phyloP scores from a whole-genome alignment of 305 asterid species.

The Coffea humblotiana region DNA sequence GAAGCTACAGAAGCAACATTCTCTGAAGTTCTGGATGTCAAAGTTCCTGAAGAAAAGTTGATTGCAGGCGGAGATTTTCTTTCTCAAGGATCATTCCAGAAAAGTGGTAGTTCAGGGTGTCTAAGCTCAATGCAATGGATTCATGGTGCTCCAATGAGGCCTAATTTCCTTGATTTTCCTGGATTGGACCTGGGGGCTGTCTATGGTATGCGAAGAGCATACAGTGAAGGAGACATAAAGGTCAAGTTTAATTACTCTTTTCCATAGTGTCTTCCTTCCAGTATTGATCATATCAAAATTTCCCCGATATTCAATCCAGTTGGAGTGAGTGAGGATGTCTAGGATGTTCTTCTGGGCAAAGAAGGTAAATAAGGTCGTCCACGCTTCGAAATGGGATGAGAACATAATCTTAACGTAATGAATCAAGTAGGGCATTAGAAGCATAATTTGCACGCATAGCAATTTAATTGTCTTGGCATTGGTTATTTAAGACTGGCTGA shows the following conservation, averaged over 20 bases:
- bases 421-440: neutral
- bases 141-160: constrained; percentile 51
- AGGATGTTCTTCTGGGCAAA: neutral
- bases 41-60: constrained; percentile 41
- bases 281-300: neutral
- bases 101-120: constrained; percentile 65
- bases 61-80: constrained; percentile 35
- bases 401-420: neutral
- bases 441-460: neutral
- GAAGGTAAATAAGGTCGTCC: neutral
- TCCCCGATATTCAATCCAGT: neutral
- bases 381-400: neutral
- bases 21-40: constrained; percentile 53
- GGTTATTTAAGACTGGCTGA: neutral
- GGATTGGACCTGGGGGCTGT: constrained; percentile 66
- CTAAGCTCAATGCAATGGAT: constrained; percentile 57
- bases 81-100: constrained; percentile 50
- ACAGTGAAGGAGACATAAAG: constrained; percentile 96
- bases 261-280: constrained; percentile 13
- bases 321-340: constrained; percentile 3
- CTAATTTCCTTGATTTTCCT: constrained; percentile 71
- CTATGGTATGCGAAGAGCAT: constrained; percentile 89
- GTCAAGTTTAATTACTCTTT: constrained; percentile 37
- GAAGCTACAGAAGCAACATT: constrained; percentile 66
- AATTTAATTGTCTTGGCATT: neutral